Evolutionary conservation across 2,329 filamentous ascomycete genomes (phyloP), one percentile per base, ranked within the genome.

Genomic region (Parastagonospora avenae): DNA sequence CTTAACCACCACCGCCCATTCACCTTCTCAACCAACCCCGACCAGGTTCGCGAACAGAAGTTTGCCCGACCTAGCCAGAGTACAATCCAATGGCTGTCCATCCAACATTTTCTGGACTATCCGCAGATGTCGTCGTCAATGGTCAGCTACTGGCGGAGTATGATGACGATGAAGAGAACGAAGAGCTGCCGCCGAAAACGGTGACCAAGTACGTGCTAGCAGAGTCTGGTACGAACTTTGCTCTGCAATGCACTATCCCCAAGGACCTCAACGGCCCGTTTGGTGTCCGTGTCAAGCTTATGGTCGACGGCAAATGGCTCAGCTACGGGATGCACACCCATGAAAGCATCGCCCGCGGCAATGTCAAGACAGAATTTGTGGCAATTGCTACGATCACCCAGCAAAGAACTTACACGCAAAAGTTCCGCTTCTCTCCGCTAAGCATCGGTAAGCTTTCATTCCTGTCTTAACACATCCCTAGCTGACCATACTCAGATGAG

Each of bases 101-200:
- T 8, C 37, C 36, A 8, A 42, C 33, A 16, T 40, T 31, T 9
- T 53, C 53, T 1, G 49, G 53, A 0, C 44, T 61, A 14, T 8
- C 48, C 15, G 55, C 54, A 15, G 40, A 59, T 19, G 39, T 63
- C 12, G 32, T 50, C 12, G 45, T 60, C 33, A 45, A 57, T 29
- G 37, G 42, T 2, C 9, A 48, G 30, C 14, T 46, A 1, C 47
- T 59, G 8, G 31, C 19, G 14, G 55, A 56, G 29, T 48, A 56
- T n/a, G 16, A 51, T 19, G 42, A 54, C n/a, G 27, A 33, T 7
- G 37, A 39, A 27, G 15, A 16, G 7, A 39, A 11, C 7, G 50
- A 45, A n/a, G 40, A 53, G 4, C 8, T 32, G 28, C 32, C 42
- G 1, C 10, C 43, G 3, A 38, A 55, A 0, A 43, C 29, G 2